Conservation (phyloP, 2,329 filamentous ascomycete genomes). For the Mariannaea sp. region DNA sequence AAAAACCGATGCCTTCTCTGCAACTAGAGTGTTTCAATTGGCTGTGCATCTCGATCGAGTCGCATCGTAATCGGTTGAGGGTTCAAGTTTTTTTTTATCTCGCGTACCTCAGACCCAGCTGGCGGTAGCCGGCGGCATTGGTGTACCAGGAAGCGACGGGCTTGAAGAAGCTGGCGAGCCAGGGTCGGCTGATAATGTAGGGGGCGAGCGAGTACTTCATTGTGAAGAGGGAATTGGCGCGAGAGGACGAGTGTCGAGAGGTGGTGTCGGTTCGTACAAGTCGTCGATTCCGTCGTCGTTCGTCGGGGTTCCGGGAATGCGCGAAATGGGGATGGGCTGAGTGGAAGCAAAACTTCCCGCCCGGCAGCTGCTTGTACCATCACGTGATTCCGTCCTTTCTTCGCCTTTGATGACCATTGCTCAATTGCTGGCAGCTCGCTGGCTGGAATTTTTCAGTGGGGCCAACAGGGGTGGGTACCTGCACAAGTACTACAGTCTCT, state of each 20-base stretch:
- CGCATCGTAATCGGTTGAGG: slow-evolving; percentile 4
- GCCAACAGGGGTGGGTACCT: not conserved
- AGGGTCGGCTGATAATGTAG: slow-evolving; percentile 82
- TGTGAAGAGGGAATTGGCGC: slow-evolving; percentile 44
- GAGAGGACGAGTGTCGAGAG: slow-evolving; percentile 20
- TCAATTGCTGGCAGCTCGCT: slow-evolving; percentile 27
- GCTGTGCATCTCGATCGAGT: slow-evolving; percentile 8
- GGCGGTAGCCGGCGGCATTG: slow-evolving; percentile 88
- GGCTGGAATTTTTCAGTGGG: slow-evolving; percentile 18
- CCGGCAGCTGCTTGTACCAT: slow-evolving; percentile 39
- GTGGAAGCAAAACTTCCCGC: slow-evolving; percentile 36
- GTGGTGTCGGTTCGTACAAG: slow-evolving; percentile 11
- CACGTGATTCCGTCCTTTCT: slow-evolving; percentile 39
- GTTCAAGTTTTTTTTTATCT: slow-evolving; percentile 17
- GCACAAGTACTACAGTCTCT: no score
- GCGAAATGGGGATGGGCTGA: slow-evolving; percentile 44
- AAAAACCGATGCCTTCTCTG: not conserved
- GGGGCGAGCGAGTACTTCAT: slow-evolving; percentile 76
- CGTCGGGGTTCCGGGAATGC: slow-evolving; percentile 39
- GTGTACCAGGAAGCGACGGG: slow-evolving; percentile 88
- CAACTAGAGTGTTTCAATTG: slow-evolving; percentile 28
- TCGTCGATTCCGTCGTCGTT: slow-evolving; percentile 22
- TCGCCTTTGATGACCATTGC: slow-evolving; percentile 36
- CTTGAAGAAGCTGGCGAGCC: slow-evolving; percentile 75
- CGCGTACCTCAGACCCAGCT: slow-evolving; percentile 84